phyloP scores from a whole-genome alignment of 768 basidiomycete genomes.

The Naganishia friedmannii region DNA sequence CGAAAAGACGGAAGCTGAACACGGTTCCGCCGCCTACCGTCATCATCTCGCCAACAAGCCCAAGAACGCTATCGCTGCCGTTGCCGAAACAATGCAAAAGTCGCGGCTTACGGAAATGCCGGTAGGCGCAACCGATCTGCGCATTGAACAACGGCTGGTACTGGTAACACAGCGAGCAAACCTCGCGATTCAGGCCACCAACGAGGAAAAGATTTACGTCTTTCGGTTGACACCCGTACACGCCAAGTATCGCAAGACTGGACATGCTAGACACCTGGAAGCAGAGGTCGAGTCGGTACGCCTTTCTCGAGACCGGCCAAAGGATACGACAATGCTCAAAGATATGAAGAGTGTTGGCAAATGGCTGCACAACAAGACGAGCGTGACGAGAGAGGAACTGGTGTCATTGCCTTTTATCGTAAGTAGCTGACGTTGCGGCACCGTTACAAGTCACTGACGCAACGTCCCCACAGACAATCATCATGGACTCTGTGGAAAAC shows the following conservation, averaged over 20 bases:
- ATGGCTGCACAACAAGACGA: constrained; percentile 22
- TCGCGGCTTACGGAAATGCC: constrained; percentile 29
- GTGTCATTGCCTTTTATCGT: constrained; percentile 28
- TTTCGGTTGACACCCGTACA: constrained; percentile 42
- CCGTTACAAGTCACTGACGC: not conserved
- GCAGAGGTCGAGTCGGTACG: constrained; percentile 36
- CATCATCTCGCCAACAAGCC: constrained; percentile 37
- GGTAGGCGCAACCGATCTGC: constrained; percentile 22
- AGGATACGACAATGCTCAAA: constrained; percentile 13
- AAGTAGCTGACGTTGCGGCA: not conserved
- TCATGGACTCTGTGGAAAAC: constrained; percentile 31
- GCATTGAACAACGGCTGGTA: constrained; percentile 40
- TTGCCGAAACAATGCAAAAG: constrained; percentile 43
- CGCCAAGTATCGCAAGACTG: constrained; percentile 27
- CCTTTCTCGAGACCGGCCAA: constrained; percentile 31
- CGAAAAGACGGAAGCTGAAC: constrained; percentile 39
- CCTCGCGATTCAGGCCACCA: constrained; percentile 44
- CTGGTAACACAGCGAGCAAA: constrained; percentile 42
- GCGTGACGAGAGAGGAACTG: constrained; percentile 8
- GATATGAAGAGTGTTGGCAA: constrained; percentile 14
- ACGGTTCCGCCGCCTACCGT: constrained; percentile 41
- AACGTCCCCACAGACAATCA: constrained; percentile 2
- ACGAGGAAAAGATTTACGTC: constrained; percentile 36
- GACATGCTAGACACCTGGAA: constrained; percentile 33
- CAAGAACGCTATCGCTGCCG: constrained; percentile 32